Evolutionary conservation across 352 stramenopile genomes (phyloP).

Genomic region (Ochromonadaceae sp.): DNA sequence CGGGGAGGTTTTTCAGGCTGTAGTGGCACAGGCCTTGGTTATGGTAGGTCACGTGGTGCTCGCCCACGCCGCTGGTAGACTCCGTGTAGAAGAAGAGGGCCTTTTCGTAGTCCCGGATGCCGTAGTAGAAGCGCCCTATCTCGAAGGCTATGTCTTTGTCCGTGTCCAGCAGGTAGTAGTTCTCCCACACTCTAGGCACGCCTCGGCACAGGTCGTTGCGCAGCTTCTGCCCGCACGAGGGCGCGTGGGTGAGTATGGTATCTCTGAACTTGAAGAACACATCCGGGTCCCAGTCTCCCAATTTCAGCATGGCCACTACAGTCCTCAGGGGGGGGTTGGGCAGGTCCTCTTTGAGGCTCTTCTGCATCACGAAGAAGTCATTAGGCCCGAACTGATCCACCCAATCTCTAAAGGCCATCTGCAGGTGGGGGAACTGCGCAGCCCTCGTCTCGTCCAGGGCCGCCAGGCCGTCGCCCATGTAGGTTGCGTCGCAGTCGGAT

Average conservation of each 20-base stretch:
- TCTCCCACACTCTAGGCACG: conserved; percentile 62
- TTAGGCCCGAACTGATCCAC: conserved; percentile 75
- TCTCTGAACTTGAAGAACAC: conserved; percentile 89
- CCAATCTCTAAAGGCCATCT: conserved; percentile 55
- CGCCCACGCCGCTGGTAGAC: conserved; percentile 63
- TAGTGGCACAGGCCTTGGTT: conserved; percentile 88
- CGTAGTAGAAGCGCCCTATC: conserved; percentile 69
- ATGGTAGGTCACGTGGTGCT: conserved; percentile 83
- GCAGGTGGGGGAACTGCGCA: conserved; percentile 45
- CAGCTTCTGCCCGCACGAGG: conserved; percentile 30
- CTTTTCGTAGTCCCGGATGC: conserved; percentile 69
- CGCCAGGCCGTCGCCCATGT: conserved; percentile 38
- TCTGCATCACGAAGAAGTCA: conserved; percentile 83
- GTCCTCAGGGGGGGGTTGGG: conserved; percentile 57
- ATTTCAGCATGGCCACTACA: conserved; percentile 68
- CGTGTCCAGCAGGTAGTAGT: conserved; percentile 78
- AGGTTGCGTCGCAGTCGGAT: background rate
- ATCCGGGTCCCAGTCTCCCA: conserved; percentile 75
- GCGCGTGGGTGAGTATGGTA: conserved; percentile 38
- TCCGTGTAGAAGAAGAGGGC: conserved; percentile 67
- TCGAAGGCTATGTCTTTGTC: conserved; percentile 56
- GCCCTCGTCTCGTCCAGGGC: conserved; percentile 45
- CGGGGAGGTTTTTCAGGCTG: conserved; percentile 37
- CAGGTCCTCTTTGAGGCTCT: conserved; percentile 48
- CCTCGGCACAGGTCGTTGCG: conserved; percentile 58